Conservation (phyloP, 1,284 basidiomycete genomes). For the Cutaneotrichosporon cutaneum region DNA sequence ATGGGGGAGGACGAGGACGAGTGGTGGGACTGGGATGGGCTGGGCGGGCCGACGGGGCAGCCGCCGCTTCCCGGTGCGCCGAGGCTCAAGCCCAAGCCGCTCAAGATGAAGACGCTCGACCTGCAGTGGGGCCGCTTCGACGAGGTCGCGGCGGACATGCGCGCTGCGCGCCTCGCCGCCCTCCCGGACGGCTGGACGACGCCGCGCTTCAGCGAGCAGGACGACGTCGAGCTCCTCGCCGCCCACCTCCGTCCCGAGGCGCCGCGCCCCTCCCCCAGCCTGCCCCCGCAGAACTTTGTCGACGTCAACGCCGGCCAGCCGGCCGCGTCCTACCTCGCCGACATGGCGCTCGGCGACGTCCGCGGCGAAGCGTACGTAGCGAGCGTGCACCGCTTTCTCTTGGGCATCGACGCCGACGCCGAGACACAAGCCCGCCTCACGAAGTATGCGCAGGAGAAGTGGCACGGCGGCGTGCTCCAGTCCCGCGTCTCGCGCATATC, state of each 20-base stretch:
- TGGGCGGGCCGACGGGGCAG: conserved; percentile 38
- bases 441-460: conserved; percentile 34
- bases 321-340: conserved; percentile 33
- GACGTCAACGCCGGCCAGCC: conserved; percentile 36
- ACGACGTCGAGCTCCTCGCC: conserved; percentile 30
- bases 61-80: conserved; percentile 29
- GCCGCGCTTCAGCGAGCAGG: conserved; percentile 10
- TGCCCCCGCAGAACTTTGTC: conserved; percentile 26
- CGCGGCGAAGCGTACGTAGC: conserved; percentile 46
- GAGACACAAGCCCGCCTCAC: conserved; percentile 17
- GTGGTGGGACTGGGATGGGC: conserved; percentile 47
- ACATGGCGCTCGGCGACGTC: conserved; percentile 36
- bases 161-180: not conserved
- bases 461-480: conserved; percentile 33
- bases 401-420: conserved; percentile 32
- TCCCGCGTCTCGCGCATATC: conserved; percentile 13
- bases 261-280: not conserved
- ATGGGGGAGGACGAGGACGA: conserved; percentile 25
- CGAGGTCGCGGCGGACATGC: conserved; percentile 28
- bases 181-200: not conserved
- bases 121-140: conserved; percentile 39
- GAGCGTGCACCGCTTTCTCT: conserved; percentile 43
- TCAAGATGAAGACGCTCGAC: conserved; percentile 30
- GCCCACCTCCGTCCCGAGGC: conserved; percentile 35
- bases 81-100: conserved; percentile 21